phyloP scores from a whole-genome alignment of 495 filamentous ascomycete species.

The Daldinia vernicosa region DNA sequence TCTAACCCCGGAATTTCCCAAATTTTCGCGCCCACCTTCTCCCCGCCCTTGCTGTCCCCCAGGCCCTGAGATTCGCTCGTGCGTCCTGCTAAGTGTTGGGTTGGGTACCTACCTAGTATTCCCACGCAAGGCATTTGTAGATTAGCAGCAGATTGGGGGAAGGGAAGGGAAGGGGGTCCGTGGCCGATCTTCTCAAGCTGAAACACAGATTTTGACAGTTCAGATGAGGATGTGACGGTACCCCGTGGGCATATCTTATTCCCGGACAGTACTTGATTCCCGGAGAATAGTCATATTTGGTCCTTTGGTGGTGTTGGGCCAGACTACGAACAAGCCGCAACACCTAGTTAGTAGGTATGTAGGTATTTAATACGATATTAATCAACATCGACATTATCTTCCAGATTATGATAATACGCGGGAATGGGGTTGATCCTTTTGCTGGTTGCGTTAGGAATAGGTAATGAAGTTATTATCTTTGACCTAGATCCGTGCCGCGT shows the following conservation, averaged over 20 bases:
- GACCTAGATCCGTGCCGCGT: neutral
- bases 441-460: neutral
- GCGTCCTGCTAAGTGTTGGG: slow-evolving; percentile 12
- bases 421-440: neutral
- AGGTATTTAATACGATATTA: neutral
- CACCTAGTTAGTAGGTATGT: too few relatives aligned
- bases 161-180: slow-evolving; percentile 9
- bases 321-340: neutral
- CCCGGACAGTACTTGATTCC: neutral
- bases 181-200: slow-evolving; percentile 34
- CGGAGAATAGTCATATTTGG: neutral
- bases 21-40: neutral
- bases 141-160: slow-evolving; percentile 26
- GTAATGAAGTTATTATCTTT: neutral
- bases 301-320: neutral
- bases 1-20: slow-evolving; percentile 4
- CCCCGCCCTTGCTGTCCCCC: slow-evolving; percentile 11
- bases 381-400: neutral
- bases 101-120: slow-evolving; percentile 30
- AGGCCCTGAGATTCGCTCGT: slow-evolving; percentile 25
- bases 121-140: slow-evolving; percentile 28
- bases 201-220: slow-evolving; percentile 37
- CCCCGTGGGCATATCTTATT: slow-evolving; percentile 5
- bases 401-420: neutral
- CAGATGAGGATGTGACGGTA: slow-evolving; percentile 23